Percentiles rank a stretch among this genome's conserved stretches.
These are phyloP conservation scores for Colletotrichum godetiae DNA, from an alignment of 2,329 filamentous ascomycete species.

Conservation along the genomic window DNA sequence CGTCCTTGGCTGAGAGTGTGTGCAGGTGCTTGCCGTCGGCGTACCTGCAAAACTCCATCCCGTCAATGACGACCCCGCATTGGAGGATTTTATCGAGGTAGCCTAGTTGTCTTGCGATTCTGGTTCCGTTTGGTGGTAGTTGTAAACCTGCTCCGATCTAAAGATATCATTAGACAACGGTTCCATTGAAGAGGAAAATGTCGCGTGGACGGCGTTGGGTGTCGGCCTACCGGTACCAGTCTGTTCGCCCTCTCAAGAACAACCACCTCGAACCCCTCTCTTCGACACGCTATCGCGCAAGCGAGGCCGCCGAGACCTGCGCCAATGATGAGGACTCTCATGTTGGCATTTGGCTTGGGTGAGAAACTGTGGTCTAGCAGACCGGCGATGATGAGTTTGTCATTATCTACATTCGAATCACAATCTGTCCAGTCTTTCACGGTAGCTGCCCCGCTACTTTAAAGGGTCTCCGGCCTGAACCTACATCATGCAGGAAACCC, in stretches of 20 bases:
- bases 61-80: not conserved
- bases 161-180: too few species aligned
- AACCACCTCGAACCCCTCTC: conserved; percentile 27
- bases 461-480: not conserved
- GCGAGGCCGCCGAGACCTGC: conserved; percentile 31
- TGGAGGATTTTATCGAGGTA: conserved; percentile 8
- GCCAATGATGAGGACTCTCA: conserved; percentile 30
- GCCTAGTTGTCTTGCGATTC: conserved; percentile 22
- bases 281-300: conserved; percentile 27
- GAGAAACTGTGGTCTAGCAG: too few species aligned
- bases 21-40: not conserved
- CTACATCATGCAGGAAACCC: not conserved
- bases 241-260: conserved; percentile 31
- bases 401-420: not conserved
- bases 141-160: conserved; percentile 33
- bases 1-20: not conserved
- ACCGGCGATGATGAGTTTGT: too few species aligned
- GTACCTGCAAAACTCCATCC: conserved; percentile 19
- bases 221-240: conserved; percentile 13
- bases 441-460: not conserved
- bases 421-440: not conserved
- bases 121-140: conserved; percentile 22
- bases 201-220: too few species aligned
- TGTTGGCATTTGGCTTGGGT: not conserved
- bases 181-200: too few species aligned